Percentiles rank a stretch among this genome's conserved stretches.
Conservation (phyloP, 192 early-diverging fungal species). For the Entomortierella beljakovae region DNA sequence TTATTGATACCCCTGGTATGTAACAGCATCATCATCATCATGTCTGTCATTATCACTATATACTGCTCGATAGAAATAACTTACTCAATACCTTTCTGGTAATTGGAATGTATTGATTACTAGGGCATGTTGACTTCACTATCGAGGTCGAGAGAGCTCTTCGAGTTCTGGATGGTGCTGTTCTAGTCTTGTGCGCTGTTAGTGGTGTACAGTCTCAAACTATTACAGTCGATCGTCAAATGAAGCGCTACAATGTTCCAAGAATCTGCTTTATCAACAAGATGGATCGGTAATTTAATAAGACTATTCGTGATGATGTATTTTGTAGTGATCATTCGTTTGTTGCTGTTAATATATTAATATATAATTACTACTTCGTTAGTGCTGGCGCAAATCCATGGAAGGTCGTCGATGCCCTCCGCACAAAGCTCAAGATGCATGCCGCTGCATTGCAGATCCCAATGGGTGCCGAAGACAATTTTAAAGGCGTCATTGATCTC, state of each 20-base stretch:
- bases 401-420: slow-evolving; percentile 84
- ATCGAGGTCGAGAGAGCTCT: slow-evolving; percentile 91
- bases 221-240: slow-evolving; percentile 91
- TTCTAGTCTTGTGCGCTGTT: slow-evolving; percentile 86
- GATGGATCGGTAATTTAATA: slow-evolving; percentile 78
- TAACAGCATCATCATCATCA: not conserved
- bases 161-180: slow-evolving; percentile 89
- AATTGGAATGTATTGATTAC: not conserved
- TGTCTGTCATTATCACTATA: not conserved
- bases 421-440: slow-evolving; percentile 80
- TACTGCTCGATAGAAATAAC: too few relatives aligned
- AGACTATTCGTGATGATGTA: not conserved
- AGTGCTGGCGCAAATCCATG: slow-evolving; percentile 85
- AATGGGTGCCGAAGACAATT: slow-evolving; percentile 88
- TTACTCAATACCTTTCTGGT: not conserved
- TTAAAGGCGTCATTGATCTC: slow-evolving; percentile 94
- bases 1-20: slow-evolving; percentile 90
- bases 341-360: not conserved
- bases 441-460: slow-evolving; percentile 86
- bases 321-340: too few relatives aligned
- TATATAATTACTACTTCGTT: not conserved
- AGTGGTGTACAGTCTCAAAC: slow-evolving; percentile 90
- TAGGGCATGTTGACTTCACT: slow-evolving; percentile 90
- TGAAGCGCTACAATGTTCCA: slow-evolving; percentile 89
- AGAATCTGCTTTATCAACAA: slow-evolving; percentile 92